Base-by-base conservation (phyloP, 2,329 filamentous ascomycete species). In the Triangularia setosa region DNA sequence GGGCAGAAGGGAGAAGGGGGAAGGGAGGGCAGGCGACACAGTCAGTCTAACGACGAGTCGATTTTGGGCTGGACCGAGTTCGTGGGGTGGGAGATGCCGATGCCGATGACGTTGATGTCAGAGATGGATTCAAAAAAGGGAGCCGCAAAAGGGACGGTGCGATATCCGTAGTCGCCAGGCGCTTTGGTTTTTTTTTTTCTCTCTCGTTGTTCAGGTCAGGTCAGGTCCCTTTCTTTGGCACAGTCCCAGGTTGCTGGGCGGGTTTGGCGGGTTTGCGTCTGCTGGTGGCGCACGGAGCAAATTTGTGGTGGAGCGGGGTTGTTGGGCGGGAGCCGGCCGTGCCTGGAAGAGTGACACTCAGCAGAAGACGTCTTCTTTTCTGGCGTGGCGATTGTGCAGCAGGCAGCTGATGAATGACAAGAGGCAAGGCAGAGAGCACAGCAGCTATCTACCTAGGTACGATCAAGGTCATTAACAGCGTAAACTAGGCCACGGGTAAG, bases 231-330 rank as follows among this genome's bases (percentile, higher is more conserved):
- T 44, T 59, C 52, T 56, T 48, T 54, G 27, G 57, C 58, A 58
- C 53, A 58, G 64, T 68, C 59, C 61, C 62, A 35, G 57, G 60
- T 64, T 58, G 35, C 60, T 66, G 65, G 63, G 59, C 60, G 58
- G 35, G 40, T 44, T 56, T 30, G 23, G 40, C 58, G 30, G 65
- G 61, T 62, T 66, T 61, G 60, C 58, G 65, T 65, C 56, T 33
- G 65, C 61, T 68, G 58, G 66, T 69, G 58, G 66, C 68, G 68
- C 66, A 67, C 65, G 61, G 67, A 68, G 68, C 59, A 69, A 68
- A 67, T 68, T 68, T 64, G 65, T 68, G 67, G 64, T 67, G 67
- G 67, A 28, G 40, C 27, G 58, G 58, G 58, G 69, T 68, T 68
- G 69, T 69, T 66, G 48, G 62, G 63, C 58, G 57, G 53, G 52